These are phyloP conservation scores for Rhodotorula mucilaginosa DNA, from an alignment of 1,284 basidiomycete genomes.

Conservation along the genomic window DNA sequence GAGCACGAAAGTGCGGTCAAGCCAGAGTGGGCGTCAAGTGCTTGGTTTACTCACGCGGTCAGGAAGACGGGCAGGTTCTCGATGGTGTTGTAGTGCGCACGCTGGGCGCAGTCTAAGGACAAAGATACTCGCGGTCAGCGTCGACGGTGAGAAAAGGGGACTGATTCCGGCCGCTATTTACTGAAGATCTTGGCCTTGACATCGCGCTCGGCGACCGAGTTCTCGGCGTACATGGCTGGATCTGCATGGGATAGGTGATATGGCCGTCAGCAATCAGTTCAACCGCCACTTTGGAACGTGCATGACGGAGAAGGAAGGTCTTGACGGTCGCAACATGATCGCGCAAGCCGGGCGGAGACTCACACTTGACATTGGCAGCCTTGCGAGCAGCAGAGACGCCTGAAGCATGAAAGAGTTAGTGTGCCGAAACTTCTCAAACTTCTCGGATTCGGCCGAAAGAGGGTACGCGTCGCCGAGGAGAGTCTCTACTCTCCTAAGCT, in stretches of 20 bases:
- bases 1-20: too few species aligned
- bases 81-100: constrained; percentile 36
- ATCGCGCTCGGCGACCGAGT: constrained; percentile 17
- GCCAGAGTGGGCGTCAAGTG: too few species aligned
- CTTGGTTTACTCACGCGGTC: constrained; percentile 6
- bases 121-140: neutral
- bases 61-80: constrained; percentile 33
- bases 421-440: neutral
- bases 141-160: too few species aligned
- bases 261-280: neutral
- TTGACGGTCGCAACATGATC: neutral
- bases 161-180: neutral
- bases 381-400: constrained; percentile 26
- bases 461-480: too few species aligned
- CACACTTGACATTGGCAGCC: constrained; percentile 18
- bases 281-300: neutral
- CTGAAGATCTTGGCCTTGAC: constrained; percentile 25
- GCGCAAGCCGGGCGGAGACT: neutral
- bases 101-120: constrained; percentile 30
- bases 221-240: constrained; percentile 31
- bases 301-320: neutral
- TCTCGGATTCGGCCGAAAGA: too few species aligned
- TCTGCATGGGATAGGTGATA: neutral
- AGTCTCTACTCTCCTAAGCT: too few species aligned
- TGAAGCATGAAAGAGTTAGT: neutral